Percentiles rank a stretch among this genome's conserved stretches.
Evolutionary conservation across 2,329 filamentous ascomycete species (phyloP).

Genomic region (Penicillium sp.): DNA sequence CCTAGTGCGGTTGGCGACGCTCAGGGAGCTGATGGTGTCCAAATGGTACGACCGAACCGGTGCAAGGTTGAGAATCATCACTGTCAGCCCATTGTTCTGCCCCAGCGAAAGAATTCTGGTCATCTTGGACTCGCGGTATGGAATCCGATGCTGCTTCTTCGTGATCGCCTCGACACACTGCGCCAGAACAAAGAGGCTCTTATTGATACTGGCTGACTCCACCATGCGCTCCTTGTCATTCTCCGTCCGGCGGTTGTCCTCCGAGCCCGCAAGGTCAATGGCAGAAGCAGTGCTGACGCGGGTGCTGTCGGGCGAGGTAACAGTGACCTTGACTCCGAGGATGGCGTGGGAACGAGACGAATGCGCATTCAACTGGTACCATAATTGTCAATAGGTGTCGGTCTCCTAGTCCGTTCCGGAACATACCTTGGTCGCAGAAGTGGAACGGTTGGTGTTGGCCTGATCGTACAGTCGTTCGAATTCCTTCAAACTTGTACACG

Average conservation of each 20-base stretch:
- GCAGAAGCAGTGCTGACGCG: slow-evolving; percentile 81
- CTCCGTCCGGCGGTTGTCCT: slow-evolving; percentile 90
- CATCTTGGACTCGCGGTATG: slow-evolving; percentile 96
- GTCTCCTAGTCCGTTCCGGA: slow-evolving; percentile 2
- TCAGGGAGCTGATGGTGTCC: slow-evolving; percentile 87
- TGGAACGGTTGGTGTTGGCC: slow-evolving; percentile 84
- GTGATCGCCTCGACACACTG: slow-evolving; percentile 95
- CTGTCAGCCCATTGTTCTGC: slow-evolving; percentile 89
- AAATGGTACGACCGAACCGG: slow-evolving; percentile 89
- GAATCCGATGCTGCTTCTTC: slow-evolving; percentile 68
- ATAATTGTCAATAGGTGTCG: slow-evolving; percentile 16
- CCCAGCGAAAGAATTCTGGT: slow-evolving; percentile 86
- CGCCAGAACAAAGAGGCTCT: slow-evolving; percentile 87
- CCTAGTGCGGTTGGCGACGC: slow-evolving; percentile 92
- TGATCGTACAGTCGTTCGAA: slow-evolving; percentile 88
- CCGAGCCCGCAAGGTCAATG: slow-evolving; percentile 91
- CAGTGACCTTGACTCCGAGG: slow-evolving; percentile 79
- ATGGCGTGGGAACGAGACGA: slow-evolving; percentile 88
- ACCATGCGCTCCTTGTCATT: slow-evolving; percentile 88
- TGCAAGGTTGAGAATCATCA: slow-evolving; percentile 94
- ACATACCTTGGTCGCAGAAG: slow-evolving; percentile 71
- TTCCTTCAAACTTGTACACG: slow-evolving; percentile 79
- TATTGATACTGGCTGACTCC: slow-evolving; percentile 97
- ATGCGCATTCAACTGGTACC: slow-evolving; percentile 68
- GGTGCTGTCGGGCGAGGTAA: slow-evolving; percentile 64